Conservation (phyloP, 371 early-diverging fungal species). For the Mucor velutinosus region DNA sequence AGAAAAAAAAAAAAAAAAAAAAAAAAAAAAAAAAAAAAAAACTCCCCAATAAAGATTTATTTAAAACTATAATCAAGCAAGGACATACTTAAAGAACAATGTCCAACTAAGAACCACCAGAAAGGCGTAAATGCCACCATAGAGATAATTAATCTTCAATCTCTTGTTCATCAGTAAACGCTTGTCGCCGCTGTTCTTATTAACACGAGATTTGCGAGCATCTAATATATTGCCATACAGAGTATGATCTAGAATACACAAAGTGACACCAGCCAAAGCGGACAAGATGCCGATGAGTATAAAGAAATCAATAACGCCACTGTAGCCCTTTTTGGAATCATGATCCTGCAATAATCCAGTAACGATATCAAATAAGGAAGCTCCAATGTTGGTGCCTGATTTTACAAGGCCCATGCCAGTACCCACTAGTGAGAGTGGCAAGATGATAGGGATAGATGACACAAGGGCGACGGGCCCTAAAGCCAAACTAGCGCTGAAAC, state of each 20-base stretch:
- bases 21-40: neutral
- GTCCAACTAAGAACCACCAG: conserved; percentile 53
- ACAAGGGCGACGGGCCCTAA: conserved; percentile 70
- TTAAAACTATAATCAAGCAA: neutral
- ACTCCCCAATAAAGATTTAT: neutral
- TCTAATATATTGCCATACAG: conserved; percentile 53
- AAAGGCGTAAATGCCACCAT: conserved; percentile 41
- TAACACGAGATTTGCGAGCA: conserved; percentile 2
- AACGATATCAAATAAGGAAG: conserved; percentile 66
- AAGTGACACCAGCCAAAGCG: conserved; percentile 39
- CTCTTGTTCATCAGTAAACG: conserved; percentile 15
- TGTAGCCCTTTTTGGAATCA: conserved; percentile 49
- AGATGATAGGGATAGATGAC: conserved; percentile 65
- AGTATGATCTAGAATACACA: conserved; percentile 44
- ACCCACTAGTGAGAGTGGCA: conserved; percentile 62
- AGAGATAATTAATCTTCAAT: conserved; percentile 47
- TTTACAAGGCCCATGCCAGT: conserved; percentile 76
- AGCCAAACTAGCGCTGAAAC: conserved; percentile 66
- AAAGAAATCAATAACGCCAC: conserved; percentile 60
- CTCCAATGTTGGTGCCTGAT: conserved; percentile 65
- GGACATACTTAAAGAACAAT: conserved; percentile 44
- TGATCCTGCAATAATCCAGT: conserved; percentile 68
- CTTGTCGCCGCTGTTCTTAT: conserved; percentile 9
- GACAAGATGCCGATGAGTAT: conserved; percentile 46
- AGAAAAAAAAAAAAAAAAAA: conserved; percentile 3